Conservation (phyloP, 768 basidiomycete species). For the Royoungia palumana region DNA sequence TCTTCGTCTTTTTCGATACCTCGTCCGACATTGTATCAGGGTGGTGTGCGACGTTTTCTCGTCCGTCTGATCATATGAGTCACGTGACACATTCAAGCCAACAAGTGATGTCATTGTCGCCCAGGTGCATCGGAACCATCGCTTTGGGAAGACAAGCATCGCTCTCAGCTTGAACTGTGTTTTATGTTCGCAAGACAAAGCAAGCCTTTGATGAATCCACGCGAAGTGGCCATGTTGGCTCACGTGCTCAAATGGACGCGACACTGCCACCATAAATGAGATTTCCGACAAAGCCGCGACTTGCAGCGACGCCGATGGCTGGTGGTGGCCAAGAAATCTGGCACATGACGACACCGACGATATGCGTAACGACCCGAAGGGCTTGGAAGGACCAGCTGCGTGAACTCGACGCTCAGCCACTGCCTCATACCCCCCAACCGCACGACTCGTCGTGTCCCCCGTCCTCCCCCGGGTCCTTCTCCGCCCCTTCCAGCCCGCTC, state of each 20-base stretch:
- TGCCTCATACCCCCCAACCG: not conserved
- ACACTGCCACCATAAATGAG: constrained; percentile 21
- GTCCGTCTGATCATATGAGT: not conserved
- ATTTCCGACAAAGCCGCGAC: not conserved
- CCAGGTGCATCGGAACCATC: too few relatives aligned
- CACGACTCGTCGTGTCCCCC: constrained; percentile 8
- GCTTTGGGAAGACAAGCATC: too few relatives aligned
- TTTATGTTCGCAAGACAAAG: too few relatives aligned
- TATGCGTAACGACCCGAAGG: constrained; percentile 29
- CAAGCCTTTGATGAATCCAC: too few relatives aligned
- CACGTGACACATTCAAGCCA: not conserved
- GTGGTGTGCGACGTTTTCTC: too few relatives aligned
- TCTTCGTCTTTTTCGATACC: not conserved
- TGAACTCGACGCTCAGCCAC: constrained; percentile 7
- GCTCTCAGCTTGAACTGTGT: too few relatives aligned
- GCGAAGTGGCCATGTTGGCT: not conserved
- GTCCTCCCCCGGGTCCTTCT: constrained; percentile 19
- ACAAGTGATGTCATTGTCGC: not conserved
- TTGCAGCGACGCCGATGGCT: not conserved
- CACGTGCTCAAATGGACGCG: constrained; percentile 14
- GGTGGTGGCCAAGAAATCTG: not conserved
- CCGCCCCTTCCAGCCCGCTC: constrained; percentile 21
- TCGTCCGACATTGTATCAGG: too few relatives aligned
- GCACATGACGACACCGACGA: constrained; percentile 17
- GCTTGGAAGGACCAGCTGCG: constrained; percentile 27